phyloP scores from a whole-genome alignment of 805 yeast species.

The Metschnikowia amazonensis region DNA sequence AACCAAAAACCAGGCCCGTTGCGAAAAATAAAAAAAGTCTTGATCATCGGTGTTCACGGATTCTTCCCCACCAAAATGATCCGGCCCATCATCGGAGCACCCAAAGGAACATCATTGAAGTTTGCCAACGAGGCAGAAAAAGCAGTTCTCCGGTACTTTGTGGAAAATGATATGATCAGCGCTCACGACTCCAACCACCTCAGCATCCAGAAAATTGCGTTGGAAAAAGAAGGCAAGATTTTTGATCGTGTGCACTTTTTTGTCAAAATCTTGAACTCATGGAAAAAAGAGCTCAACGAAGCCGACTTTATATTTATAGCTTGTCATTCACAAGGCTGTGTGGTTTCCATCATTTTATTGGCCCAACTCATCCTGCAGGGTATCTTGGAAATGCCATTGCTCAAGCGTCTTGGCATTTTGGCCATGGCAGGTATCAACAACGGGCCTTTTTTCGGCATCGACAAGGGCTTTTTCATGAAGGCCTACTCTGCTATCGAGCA shows the following conservation, averaged over 20 bases:
- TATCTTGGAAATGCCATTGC: conserved; percentile 35
- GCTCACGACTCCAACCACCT: conserved; percentile 30
- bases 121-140: conserved; percentile 88
- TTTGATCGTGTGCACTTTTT: conserved; percentile 82
- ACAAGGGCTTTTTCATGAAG: conserved; percentile 74
- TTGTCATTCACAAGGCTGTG: conserved; percentile 94
- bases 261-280: conserved; percentile 63
- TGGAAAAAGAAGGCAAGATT: conserved; percentile 91
- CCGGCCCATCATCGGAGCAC: conserved; percentile 86
- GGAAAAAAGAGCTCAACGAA: conserved; percentile 52
- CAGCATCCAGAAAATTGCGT: conserved; percentile 81
- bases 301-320: conserved; percentile 92
- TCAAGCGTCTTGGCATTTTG: conserved; percentile 60
- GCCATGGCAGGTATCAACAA: conserved; percentile 96
- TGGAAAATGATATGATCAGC: conserved; percentile 36
- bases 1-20: conserved; percentile 29
- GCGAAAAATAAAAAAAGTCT: conserved; percentile 49
- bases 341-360: conserved; percentile 78
- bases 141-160: conserved; percentile 62
- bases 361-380: conserved; percentile 65
- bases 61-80: conserved; percentile 87
- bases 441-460: conserved; percentile 92
- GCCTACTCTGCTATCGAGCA: conserved; percentile 90
- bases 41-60: conserved; percentile 93
- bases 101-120: conserved; percentile 90